Conservation (phyloP, 768 basidiomycete genomes). For the Auriculariales sp. region DNA sequence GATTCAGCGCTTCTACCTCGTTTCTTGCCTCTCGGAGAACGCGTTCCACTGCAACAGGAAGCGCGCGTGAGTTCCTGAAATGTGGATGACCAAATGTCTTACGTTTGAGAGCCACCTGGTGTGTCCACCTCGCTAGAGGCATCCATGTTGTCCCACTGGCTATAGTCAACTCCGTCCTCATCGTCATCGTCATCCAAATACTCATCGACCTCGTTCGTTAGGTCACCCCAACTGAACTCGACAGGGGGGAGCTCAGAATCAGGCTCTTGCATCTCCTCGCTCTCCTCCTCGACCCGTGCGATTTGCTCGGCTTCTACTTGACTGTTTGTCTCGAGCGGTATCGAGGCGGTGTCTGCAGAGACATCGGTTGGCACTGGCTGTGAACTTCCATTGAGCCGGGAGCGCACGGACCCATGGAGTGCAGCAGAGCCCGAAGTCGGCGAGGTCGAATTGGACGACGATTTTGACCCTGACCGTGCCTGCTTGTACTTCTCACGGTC, state of each 20-base stretch:
- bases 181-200: slow-evolving; percentile 33
- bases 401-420: too few species aligned
- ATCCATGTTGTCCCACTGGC: too few species aligned
- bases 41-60: too few species aligned
- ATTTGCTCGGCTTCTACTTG: slow-evolving; percentile 36
- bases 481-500: slow-evolving; percentile 13
- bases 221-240: slow-evolving; percentile 71
- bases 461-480: slow-evolving; percentile 4
- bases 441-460: slow-evolving; percentile 8
- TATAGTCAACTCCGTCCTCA: too few species aligned
- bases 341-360: slow-evolving; percentile 23
- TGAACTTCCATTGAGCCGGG: too few species aligned
- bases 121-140: too few species aligned
- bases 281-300: slow-evolving; percentile 31
- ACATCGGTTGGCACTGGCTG: slow-evolving; percentile 19
- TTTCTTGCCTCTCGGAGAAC: too few species aligned
- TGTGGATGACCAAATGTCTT: too few species aligned
- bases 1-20: too few species aligned
- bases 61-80: too few species aligned
- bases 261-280: slow-evolving; percentile 20
- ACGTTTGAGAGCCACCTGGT: too few species aligned
- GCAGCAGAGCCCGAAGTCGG: slow-evolving; percentile 8
- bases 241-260: slow-evolving; percentile 17
- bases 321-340: slow-evolving; percentile 40
- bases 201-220: slow-evolving; percentile 78